Conservation (phyloP, 345 rosid genomes). For the Citrus trifoliata region DNA sequence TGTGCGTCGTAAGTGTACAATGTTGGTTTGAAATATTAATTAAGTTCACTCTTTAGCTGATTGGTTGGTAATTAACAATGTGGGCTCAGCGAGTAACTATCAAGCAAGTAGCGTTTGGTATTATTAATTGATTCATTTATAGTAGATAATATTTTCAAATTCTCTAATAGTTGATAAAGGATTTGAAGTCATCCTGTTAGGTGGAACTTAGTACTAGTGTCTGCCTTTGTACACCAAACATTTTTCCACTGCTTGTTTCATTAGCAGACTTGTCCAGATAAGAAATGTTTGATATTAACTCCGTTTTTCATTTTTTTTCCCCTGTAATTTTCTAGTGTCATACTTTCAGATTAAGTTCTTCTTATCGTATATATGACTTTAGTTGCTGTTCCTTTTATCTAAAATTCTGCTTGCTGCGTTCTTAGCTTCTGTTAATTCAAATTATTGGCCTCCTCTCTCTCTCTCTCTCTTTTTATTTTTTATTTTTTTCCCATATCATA, state of each 20-base stretch:
- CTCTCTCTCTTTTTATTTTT: too few species aligned
- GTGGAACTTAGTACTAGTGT: background rate
- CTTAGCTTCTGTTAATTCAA: background rate
- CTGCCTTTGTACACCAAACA: background rate
- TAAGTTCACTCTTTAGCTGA: background rate
- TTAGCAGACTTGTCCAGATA: background rate
- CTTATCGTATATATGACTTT: background rate
- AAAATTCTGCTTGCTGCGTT: background rate
- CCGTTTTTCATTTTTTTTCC: background rate
- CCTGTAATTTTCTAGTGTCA: background rate
- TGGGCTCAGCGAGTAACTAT: background rate
- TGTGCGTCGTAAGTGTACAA: background rate
- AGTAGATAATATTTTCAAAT: background rate
- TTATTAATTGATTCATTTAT: background rate
- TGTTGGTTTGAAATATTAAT: background rate
- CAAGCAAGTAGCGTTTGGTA: background rate
- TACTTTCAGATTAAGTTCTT: background rate
- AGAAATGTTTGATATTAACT: background rate
- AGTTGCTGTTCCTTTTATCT: background rate
- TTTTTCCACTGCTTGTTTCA: background rate
- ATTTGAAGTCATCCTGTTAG: background rate
- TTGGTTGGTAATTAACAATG: background rate
- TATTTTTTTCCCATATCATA: conserved; percentile 20
- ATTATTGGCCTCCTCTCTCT: background rate
- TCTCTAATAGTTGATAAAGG: background rate